Percentiles rank a stretch among this genome's conserved stretches.
Evolutionary conservation across 257 asterid genomes (phyloP).

Genomic region (Leptodermis oblonga): DNA sequence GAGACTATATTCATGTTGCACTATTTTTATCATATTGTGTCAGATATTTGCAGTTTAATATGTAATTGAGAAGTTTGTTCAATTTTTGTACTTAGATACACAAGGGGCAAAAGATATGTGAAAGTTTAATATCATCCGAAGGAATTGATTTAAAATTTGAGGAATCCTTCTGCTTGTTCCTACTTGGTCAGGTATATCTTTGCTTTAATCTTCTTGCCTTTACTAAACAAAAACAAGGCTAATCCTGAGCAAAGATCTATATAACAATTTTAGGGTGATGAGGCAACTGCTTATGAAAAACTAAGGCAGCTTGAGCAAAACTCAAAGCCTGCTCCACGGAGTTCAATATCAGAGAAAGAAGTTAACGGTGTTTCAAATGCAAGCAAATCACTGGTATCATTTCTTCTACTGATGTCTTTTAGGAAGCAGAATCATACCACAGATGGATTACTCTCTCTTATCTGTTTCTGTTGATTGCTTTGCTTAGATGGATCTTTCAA

Average conservation of each 20-base stretch:
- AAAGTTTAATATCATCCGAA: constrained; percentile 82
- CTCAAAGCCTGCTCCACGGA: constrained; percentile 45
- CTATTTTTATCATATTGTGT: not conserved
- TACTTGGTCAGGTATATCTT: constrained; percentile 82
- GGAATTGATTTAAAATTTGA: constrained; percentile 90
- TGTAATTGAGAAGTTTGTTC: constrained; percentile 19
- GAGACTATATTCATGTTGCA: not conserved
- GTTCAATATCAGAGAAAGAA: constrained; percentile 53
- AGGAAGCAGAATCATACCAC: not conserved
- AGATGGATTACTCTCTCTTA: not conserved
- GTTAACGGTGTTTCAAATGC: constrained; percentile 45
- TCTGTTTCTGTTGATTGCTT: not conserved
- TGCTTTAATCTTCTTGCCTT: constrained; percentile 14
- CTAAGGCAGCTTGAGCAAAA: constrained; percentile 62
- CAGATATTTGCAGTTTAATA: constrained; percentile 5
- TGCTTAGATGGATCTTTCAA: not conserved
- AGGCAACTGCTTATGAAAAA: constrained; percentile 70
- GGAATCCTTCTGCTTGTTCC: constrained; percentile 89
- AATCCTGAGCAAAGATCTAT: not conserved
- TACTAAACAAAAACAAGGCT: not conserved
- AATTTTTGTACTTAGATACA: constrained; percentile 51
- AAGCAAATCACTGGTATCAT: constrained; percentile 64
- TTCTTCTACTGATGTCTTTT: constrained; percentile 10
- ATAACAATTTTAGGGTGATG: constrained; percentile 60
- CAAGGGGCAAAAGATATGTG: constrained; percentile 74